phyloP scores from a whole-genome alignment of 192 early-diverging fungal genomes.

The Podochytrium sp. region DNA sequence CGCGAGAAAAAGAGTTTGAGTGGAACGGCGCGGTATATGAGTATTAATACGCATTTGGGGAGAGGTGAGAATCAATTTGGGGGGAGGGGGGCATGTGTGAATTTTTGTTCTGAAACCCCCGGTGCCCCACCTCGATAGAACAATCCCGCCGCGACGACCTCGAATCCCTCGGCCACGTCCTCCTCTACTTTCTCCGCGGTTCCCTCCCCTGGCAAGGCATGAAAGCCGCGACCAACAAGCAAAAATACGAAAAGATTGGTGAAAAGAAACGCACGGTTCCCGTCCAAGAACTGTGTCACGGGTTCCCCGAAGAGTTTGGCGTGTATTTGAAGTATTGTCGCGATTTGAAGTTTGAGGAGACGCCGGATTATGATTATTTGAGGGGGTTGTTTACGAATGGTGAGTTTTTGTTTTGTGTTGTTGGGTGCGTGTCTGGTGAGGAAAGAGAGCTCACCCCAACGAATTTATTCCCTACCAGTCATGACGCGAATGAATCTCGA shows the following conservation, averaged over 20 bases:
- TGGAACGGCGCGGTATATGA: slow-evolving; percentile 98
- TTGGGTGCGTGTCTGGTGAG: too few species aligned
- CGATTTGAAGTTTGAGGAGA: slow-evolving; percentile 92
- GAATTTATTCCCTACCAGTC: slow-evolving; percentile 25
- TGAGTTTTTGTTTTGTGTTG: slow-evolving; percentile 27
- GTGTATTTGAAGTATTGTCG: slow-evolving; percentile 89
- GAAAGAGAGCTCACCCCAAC: too few species aligned
- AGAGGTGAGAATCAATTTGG: slow-evolving; percentile 56
- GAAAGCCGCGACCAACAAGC: slow-evolving; percentile 97
- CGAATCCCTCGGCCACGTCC: slow-evolving; percentile 97
- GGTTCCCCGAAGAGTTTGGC: slow-evolving; percentile 92
- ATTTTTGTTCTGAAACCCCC: not conserved
- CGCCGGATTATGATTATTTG: slow-evolving; percentile 96
- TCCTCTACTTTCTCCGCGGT: slow-evolving; percentile 97
- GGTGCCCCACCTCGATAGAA: slow-evolving; percentile 60
- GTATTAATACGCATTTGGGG: slow-evolving; percentile 97
- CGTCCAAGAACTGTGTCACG: slow-evolving; percentile 88
- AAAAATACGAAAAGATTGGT: slow-evolving; percentile 99
- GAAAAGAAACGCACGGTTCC: slow-evolving; percentile 94
- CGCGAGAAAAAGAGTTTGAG: slow-evolving; percentile 81
- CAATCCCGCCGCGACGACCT: slow-evolving; percentile 97
- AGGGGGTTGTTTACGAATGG: slow-evolving; percentile 83
- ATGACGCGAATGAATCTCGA: slow-evolving; percentile 60
- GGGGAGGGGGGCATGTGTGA: slow-evolving; percentile 38
- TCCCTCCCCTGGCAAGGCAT: slow-evolving; percentile 96